Base-by-base conservation (phyloP, 2,329 filamentous ascomycete genomes). In the Chaetomiaceae sp. region DNA sequence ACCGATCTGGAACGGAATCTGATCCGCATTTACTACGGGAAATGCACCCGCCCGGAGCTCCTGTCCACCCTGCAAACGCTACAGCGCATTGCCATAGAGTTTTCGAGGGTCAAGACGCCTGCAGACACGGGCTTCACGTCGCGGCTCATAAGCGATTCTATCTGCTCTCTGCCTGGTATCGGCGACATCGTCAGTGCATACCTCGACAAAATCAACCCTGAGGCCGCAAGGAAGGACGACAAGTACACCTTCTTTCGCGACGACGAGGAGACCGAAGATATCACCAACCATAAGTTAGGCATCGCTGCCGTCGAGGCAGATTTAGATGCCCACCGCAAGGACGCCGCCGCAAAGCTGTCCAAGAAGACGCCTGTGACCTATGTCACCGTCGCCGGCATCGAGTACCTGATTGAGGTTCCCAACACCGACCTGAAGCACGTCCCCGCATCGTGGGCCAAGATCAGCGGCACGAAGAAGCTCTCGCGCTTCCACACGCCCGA, bases 21-120 rank as follows among this genome's bases (percentile, higher is more conserved):
- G 42, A 91, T 97, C 64, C 83, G 94, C 40, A 95, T 99, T 55
- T 99, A 97, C 74, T 99, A 99, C 70, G 91, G 91, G 46, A 96
- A 95, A 72, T 97, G 91, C 69, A 88, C 89, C 1, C 84, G 94
- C 0, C 87, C 91, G 0, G 94, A 99, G 69, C 82, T 99, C 4
- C 77, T 97, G 2, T 83, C 82, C 0, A 86, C 95, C 4, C 76
- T 99, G 1, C 91, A 97, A 68, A 88, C 88, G 0, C 76, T 99
- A 53, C 91, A 96, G 64, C 81, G 77, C 54, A 89, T 97, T 42
- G 82, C 89, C 0, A 83, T 81, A 51, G 87, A 94, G 63, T 97
- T 90, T 65, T 74, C 81, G 0, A 75, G 81, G 57, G 78, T 90
- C 57, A 85, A 85, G 53, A 74, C 77, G 0, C 74, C 86, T 2